phyloP scores from a whole-genome alignment of 1,284 basidiomycete species.

The Exobasidium rhododendri region DNA sequence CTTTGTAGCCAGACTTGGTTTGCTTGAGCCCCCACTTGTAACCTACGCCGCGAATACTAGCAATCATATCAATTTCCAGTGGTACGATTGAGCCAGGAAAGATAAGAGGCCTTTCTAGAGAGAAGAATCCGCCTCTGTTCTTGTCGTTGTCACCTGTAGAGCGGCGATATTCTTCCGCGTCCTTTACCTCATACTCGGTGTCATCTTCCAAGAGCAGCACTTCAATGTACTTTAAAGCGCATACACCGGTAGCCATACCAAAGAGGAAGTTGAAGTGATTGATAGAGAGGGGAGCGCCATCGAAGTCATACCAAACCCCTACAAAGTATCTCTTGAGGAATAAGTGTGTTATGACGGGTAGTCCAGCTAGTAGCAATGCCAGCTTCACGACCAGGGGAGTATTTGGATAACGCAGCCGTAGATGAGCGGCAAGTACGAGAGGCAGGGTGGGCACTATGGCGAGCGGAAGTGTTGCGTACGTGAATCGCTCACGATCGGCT shows the following conservation, averaged over 20 bases:
- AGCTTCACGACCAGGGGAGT: not conserved
- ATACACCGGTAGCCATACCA: not conserved
- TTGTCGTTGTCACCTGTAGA: not conserved
- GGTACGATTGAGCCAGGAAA: slow-evolving; percentile 1
- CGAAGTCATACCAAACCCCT: not conserved
- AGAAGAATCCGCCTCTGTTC: not conserved
- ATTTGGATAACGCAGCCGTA: not conserved
- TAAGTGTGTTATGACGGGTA: not conserved
- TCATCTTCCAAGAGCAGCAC: not conserved
- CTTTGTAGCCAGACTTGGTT: not conserved
- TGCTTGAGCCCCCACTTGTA: not conserved
- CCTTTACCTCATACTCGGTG: not conserved
- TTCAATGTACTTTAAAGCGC: not conserved
- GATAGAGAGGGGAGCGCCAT: not conserved
- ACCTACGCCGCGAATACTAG: not conserved
- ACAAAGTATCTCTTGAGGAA: not conserved
- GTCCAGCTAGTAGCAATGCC: not conserved
- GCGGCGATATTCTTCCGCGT: not conserved
- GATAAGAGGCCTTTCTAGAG: not conserved
- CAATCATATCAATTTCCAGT: not conserved
- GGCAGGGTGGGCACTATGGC: not conserved
- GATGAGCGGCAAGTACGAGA: not conserved
- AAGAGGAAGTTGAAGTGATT: slow-evolving; percentile 1
- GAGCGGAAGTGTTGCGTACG: not conserved
- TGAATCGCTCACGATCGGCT: not conserved